Base-by-base conservation (phyloP, 495 filamentous ascomycete genomes). In the Friedmanniomyces endolithicus region DNA sequence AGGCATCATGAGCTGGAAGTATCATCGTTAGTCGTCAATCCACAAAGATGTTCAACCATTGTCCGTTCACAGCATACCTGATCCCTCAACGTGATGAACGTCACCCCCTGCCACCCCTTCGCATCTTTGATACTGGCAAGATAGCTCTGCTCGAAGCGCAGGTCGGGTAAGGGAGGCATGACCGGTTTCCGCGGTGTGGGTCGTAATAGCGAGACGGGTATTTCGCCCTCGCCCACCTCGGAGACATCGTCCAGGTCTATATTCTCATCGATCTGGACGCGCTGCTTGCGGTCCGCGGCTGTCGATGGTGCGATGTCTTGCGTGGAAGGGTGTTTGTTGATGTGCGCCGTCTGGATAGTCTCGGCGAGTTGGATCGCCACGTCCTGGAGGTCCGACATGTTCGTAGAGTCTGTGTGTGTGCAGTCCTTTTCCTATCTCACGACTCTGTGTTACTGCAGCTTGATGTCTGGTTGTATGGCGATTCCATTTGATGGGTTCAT, bases 71-170 rank as follows among this genome's bases (percentile, higher is more conserved):
- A 20, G 66, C 6, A n/a, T 67, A 94, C 85, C 78, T 97, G 90
- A 69, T 97, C 92, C 63, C 87, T 70, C 46, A 84, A 65, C 19
- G 92, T 97, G 58, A 97, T 90, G 77, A 80, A 87, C 23, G 75
- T 76, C 34, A 98, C 77, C 58, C 78, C 78, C 69, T 83, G 80
- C 81, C 79, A 87, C 24, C 79, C 82, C 54, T 92, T 77, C 20
- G 87, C 87, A 48, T 77, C 73, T 59, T 80, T 78, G 52, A 98
- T 80, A 66, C 87, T 90, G 46, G 83, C 83, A 39, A 98, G 74
- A 65, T 97, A 97, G 71, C 88, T 94, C 76, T 98, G 92, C 73
- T 98, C 92, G 68, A 97, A 97, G 48, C 92, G 76, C 60, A 98
- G 71, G 69, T 98, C 92, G 1, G 92, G 92, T 63, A 98, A 70